Conservation (phyloP, 352 stramenopile species). For the Phytophthora sansomeana region DNA sequence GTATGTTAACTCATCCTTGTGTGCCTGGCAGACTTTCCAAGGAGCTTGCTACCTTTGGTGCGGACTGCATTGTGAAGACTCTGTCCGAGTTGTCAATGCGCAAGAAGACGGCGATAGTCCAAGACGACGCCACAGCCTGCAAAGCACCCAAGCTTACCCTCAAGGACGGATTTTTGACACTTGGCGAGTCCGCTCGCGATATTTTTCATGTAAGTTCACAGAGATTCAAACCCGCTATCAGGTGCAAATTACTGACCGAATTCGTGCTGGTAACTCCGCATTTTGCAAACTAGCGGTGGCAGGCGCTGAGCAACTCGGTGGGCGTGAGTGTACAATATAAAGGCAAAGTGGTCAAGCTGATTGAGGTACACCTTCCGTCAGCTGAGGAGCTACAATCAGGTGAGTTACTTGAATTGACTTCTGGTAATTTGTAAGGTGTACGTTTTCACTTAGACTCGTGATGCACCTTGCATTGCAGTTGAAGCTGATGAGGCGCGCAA, state of each 20-base stretch:
- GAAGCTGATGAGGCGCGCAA: slow-evolving; percentile 28
- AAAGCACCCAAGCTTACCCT: slow-evolving; percentile 79
- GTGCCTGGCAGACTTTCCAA: slow-evolving; percentile 46
- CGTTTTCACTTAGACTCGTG: not conserved
- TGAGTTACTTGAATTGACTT: slow-evolving; percentile 21
- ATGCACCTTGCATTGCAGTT: slow-evolving; percentile 16
- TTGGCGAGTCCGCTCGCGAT: slow-evolving; percentile 54
- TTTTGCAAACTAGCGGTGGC: slow-evolving; percentile 57
- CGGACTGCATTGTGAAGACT: slow-evolving; percentile 74
- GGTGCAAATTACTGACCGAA: not conserved
- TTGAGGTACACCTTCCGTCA: slow-evolving; percentile 59
- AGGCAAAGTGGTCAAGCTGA: slow-evolving; percentile 74
- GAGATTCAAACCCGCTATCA: not conserved
- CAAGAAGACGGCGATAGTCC: slow-evolving; percentile 56
- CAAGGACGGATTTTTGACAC: slow-evolving; percentile 62
- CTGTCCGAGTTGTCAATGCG: slow-evolving; percentile 53
- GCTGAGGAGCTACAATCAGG: slow-evolving; percentile 48
- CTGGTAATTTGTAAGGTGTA: not conserved
- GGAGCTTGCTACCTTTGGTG: slow-evolving; percentile 61
- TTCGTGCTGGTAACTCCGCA: not conserved
- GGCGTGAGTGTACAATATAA: slow-evolving; percentile 73
- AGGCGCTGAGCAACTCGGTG: slow-evolving; percentile 80
- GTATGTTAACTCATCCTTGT: not conserved
- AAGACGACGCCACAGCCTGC: slow-evolving; percentile 61
- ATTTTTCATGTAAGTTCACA: slow-evolving; percentile 63